Conservation (phyloP, 371 early-diverging fungal species). For the Mucor irregularis region DNA sequence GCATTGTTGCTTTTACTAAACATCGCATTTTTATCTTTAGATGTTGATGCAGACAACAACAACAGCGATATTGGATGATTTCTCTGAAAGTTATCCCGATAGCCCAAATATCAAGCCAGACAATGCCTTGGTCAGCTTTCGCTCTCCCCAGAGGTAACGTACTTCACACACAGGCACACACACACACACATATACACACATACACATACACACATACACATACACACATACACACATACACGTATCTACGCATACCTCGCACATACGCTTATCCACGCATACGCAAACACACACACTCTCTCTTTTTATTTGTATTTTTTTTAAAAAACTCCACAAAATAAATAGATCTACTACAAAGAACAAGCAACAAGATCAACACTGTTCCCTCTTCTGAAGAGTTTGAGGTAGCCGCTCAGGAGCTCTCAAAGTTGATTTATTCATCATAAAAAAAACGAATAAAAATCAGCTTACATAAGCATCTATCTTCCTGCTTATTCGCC, state of each 20-base stretch:
- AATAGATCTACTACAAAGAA: too few relatives aligned
- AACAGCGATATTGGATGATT: background rate
- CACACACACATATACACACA: background rate
- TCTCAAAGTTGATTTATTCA: background rate
- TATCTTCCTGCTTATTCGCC: background rate
- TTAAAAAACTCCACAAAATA: too few relatives aligned
- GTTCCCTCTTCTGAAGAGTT: background rate
- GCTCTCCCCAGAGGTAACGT: background rate
- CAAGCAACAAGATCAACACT: background rate
- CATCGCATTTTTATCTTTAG: background rate
- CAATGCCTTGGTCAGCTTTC: background rate
- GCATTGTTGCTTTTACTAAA: background rate
- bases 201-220: too few relatives aligned
- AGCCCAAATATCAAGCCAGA: background rate
- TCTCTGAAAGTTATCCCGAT: background rate
- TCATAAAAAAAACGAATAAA: background rate
- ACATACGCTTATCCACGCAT: too few relatives aligned
- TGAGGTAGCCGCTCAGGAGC: background rate
- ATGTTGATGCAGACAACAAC: background rate
- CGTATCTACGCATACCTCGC: too few relatives aligned
- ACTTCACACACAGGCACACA: constrained; percentile 1
- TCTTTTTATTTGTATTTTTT: too few relatives aligned
- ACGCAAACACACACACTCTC: too few relatives aligned
- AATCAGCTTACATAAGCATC: background rate
- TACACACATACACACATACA: too few relatives aligned